phyloP scores from a whole-genome alignment of 2,329 filamentous ascomycete species.

The Acrodontium crateriforme region DNA sequence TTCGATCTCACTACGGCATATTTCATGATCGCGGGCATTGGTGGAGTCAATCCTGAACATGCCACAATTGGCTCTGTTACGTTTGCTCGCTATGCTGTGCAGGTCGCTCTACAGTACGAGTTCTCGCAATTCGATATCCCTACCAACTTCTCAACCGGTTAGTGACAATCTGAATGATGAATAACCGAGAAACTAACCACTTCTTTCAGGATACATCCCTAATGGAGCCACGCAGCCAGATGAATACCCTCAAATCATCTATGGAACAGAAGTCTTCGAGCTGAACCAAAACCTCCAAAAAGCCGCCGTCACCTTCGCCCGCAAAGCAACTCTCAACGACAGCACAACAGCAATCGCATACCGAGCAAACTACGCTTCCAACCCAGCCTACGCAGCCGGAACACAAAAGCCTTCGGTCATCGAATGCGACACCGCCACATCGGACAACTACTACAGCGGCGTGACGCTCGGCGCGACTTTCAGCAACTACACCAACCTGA shows the following conservation, averaged over 20 bases:
- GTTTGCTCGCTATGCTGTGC: conserved; percentile 55
- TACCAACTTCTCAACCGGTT: conserved; percentile 36
- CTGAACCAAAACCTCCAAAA: conserved; percentile 26
- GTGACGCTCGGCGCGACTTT: conserved; percentile 47
- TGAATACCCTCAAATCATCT: conserved; percentile 25
- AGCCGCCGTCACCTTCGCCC: conserved; percentile 21
- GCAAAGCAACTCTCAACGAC: conserved; percentile 24
- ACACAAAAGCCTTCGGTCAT: conserved; percentile 40
- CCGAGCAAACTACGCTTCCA: conserved; percentile 22
- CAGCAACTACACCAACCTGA: conserved; percentile 47
- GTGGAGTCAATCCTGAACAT: conserved; percentile 56
- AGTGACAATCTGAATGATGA: not conserved
- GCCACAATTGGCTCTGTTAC: conserved; percentile 54
- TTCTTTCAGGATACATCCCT: conserved; percentile 46
- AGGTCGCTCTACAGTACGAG: conserved; percentile 64
- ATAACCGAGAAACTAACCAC: not conserved
- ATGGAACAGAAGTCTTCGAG: conserved; percentile 31
- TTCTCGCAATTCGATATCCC: conserved; percentile 58
- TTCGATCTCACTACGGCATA: conserved; percentile 57
- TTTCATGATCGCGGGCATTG: conserved; percentile 59
- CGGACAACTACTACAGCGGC: conserved; percentile 59
- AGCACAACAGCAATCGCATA: conserved; percentile 23
- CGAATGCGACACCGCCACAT: conserved; percentile 54
- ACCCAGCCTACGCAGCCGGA: conserved; percentile 26
- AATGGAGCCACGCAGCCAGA: conserved; percentile 43